A percentile compares a stretch with the other conserved stretches of the same genome.
Evolutionary conservation across 2,329 filamentous ascomycete species (phyloP).

Genomic region (Colletotrichum sublineola): DNA sequence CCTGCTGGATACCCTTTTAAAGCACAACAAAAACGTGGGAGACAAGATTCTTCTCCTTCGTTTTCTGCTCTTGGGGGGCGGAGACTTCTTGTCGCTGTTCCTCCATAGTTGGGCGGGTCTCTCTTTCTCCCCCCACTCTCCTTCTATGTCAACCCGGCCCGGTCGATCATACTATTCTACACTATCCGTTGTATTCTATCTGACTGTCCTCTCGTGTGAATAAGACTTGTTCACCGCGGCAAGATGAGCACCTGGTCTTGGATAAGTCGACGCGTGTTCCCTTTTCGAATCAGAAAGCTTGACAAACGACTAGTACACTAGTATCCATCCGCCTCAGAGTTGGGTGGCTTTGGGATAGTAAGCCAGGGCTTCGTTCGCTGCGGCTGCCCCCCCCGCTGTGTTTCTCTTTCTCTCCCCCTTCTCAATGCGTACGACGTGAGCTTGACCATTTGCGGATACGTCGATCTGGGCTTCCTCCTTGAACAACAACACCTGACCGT

Average conservation of each 20-base stretch:
- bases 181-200: not conserved
- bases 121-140: not conserved
- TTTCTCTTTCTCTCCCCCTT: not conserved
- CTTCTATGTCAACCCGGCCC: not conserved
- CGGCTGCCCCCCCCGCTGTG: not conserved
- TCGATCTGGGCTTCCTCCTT: constrained; percentile 3
- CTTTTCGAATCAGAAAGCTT: not conserved
- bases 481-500: constrained; percentile 2
- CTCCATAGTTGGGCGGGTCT: not conserved
- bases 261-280: not conserved
- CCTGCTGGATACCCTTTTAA: no score
- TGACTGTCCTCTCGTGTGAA: constrained; percentile 2
- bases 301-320: not conserved
- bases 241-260: not conserved
- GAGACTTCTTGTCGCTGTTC: constrained; percentile 1
- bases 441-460: constrained; percentile 5
- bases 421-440: not conserved
- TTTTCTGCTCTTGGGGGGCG: not conserved
- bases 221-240: not conserved
- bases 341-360: constrained; percentile 9
- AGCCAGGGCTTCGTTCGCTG: constrained; percentile 13
- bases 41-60: not conserved
- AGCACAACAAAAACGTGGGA: not conserved
- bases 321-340: not conserved
- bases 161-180: not conserved